Evolutionary conservation across 1,139 yeast genomes (phyloP).

Genomic region (Yamadazyma mexicana): DNA sequence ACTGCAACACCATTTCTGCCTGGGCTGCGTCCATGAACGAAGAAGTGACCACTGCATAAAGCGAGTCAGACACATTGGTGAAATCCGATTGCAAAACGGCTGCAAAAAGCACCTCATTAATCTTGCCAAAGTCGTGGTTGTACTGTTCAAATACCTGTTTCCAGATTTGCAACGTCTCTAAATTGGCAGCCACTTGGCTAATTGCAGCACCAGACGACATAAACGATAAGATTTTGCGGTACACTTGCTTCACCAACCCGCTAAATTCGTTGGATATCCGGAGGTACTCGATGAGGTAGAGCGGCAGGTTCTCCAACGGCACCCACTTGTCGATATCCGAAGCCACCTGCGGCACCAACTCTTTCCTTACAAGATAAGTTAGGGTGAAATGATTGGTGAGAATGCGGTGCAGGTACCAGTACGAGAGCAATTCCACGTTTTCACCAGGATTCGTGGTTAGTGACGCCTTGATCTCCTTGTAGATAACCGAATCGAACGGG

Average conservation of each 20-base stretch:
- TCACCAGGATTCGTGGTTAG: conserved; percentile 6
- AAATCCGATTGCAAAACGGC: neutral
- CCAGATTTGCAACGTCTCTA: conserved; percentile 8
- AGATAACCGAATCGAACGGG: conserved; percentile 17
- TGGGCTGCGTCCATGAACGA: conserved; percentile 3
- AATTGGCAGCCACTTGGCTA: neutral
- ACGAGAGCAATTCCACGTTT: conserved; percentile 8
- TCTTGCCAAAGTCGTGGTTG: neutral
- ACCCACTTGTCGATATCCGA: conserved; percentile 8
- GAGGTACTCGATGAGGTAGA: conserved; percentile 13
- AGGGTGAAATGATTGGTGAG: conserved; percentile 7
- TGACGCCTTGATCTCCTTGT: conserved; percentile 8
- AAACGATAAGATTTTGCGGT: conserved; percentile 9
- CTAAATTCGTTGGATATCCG: conserved; percentile 5
- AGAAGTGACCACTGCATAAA: neutral
- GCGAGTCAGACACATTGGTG: neutral
- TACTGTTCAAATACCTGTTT: conserved; percentile 12
- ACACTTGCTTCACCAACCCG: conserved; percentile 9
- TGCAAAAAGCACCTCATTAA: conserved; percentile 2
- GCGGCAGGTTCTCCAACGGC: conserved; percentile 10
- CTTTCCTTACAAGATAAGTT: conserved; percentile 9
- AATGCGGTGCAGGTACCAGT: conserved; percentile 8
- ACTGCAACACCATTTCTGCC: conserved; percentile 22
- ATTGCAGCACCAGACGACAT: neutral
- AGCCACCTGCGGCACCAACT: conserved; percentile 10